Percentiles rank a stretch among this genome's conserved stretches.
Conservation (phyloP, 75 land plant species). For the Adiantum capillusveneris region DNA sequence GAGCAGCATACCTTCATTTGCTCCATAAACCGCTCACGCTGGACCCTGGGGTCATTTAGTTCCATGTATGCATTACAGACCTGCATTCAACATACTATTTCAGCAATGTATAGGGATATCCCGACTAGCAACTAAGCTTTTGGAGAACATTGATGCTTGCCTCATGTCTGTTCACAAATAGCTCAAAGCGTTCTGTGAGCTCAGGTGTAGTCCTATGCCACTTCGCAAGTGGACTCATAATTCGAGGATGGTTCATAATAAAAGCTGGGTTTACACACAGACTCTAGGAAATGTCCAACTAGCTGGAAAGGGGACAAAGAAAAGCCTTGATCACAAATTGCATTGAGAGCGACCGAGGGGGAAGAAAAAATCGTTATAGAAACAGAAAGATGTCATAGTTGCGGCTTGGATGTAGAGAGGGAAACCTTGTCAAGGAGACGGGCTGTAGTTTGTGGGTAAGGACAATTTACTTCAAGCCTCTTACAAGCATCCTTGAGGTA, state of each 20-base stretch:
- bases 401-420: no score
- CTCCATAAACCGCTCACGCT: conserved; percentile 79
- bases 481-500: conserved; percentile 61
- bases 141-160: no score
- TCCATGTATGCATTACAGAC: conserved; percentile 96
- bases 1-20: conserved; percentile 96
- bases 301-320: conserved; percentile 33
- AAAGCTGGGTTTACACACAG: conserved; percentile 87
- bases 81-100: conserved; percentile 28
- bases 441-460: conserved; percentile 88
- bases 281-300: conserved; percentile 92
- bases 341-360: no score
- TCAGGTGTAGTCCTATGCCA: conserved; percentile 76
- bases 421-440: conserved; percentile 87
- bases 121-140: no score
- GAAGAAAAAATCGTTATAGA: no score
- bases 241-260: conserved; percentile 89
- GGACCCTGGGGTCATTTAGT: conserved; percentile 90
- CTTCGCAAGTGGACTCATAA: conserved; percentile 98
- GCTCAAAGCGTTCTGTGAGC: conserved; percentile 88
- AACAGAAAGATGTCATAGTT: no score
- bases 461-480: conserved; percentile 75
- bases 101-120: no score
- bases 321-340: no score
- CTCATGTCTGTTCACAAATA: conserved; percentile 92